Conservation (phyloP, 2,329 filamentous ascomycete genomes). For the Plectosphaerella plurivora region DNA sequence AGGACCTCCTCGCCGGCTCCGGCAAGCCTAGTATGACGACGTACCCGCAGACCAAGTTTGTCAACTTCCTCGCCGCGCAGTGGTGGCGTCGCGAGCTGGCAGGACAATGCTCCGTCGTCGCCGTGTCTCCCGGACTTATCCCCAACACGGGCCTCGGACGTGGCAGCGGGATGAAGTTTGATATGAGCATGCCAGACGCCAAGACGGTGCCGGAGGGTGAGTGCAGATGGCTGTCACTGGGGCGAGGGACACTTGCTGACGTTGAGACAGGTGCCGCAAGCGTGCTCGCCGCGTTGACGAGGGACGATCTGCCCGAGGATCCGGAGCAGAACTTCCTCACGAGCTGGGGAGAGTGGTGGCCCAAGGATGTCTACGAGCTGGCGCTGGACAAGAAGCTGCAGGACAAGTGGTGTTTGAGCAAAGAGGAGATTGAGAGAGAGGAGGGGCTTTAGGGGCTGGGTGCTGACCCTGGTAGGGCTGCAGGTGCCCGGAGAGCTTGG, state of each 20-base stretch:
- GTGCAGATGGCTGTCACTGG: neutral
- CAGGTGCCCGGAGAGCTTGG: neutral
- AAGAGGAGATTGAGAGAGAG: slow-evolving; percentile 43
- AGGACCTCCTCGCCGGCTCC: slow-evolving; percentile 33
- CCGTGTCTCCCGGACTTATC: slow-evolving; percentile 49
- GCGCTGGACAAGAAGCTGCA: slow-evolving; percentile 41
- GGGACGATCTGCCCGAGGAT: slow-evolving; percentile 44
- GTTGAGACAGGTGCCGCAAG: slow-evolving; percentile 34
- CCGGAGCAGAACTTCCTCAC: slow-evolving; percentile 49
- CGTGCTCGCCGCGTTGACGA: slow-evolving; percentile 37
- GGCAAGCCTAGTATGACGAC: slow-evolving; percentile 20
- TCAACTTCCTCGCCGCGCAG: slow-evolving; percentile 44
- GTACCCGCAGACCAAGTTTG: slow-evolving; percentile 45
- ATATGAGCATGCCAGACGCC: slow-evolving; percentile 35
- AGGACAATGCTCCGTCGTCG: slow-evolving; percentile 39
- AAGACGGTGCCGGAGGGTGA: slow-evolving; percentile 42
- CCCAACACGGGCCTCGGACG: slow-evolving; percentile 39
- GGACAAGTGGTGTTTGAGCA: slow-evolving; percentile 45
- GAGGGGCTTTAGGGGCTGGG: slow-evolving; percentile 7
- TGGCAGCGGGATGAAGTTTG: slow-evolving; percentile 20
- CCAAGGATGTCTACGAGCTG: slow-evolving; percentile 33
- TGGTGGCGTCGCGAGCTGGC: slow-evolving; percentile 52
- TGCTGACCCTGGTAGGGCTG: neutral
- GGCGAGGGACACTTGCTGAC: slow-evolving; percentile 8
- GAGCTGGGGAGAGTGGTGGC: slow-evolving; percentile 55